phyloP scores from a whole-genome alignment of 2,329 filamentous ascomycete species.

The Talaromyces funiculosus region DNA sequence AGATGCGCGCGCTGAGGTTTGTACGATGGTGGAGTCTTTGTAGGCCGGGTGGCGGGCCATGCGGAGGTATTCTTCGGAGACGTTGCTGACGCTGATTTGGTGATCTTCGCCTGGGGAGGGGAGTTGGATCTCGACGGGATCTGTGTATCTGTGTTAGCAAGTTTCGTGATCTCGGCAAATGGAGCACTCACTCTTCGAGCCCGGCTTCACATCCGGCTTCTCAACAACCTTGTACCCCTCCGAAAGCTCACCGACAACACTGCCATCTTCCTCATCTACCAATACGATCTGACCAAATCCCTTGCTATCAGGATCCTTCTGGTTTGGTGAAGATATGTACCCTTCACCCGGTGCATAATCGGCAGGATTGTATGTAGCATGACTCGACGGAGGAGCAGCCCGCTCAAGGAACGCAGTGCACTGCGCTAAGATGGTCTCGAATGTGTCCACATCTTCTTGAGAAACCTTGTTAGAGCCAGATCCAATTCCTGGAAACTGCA shows the following conservation, averaged over 20 bases:
- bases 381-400: slow-evolving; percentile 54
- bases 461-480: slow-evolving; percentile 59
- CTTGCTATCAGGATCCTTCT: background rate
- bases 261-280: slow-evolving; percentile 92
- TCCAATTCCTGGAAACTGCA: slow-evolving; percentile 77
- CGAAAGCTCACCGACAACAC: slow-evolving; percentile 84
- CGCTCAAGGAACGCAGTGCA: slow-evolving; percentile 93
- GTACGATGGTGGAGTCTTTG: slow-evolving; percentile 76
- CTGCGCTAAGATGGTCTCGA: slow-evolving; percentile 96
- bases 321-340: slow-evolving; percentile 50
- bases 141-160: slow-evolving; percentile 29
- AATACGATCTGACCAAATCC: slow-evolving; percentile 68
- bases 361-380: slow-evolving; percentile 67
- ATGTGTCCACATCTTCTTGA: slow-evolving; percentile 91
- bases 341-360: slow-evolving; percentile 74
- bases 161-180: background rate
- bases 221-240: slow-evolving; percentile 78
- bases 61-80: slow-evolving; percentile 59
- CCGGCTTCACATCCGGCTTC: slow-evolving; percentile 66
- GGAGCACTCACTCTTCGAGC: slow-evolving; percentile 72
- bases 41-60: slow-evolving; percentile 86
- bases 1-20: slow-evolving; percentile 80
- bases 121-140: slow-evolving; percentile 45
- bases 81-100: slow-evolving; percentile 43
- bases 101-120: slow-evolving; percentile 44